A percentile compares a stretch with the other conserved stretches of the same genome.
Evolutionary conservation across 192 early-diverging fungal genomes (phyloP).

Genomic region (Coemansia sp.): DNA sequence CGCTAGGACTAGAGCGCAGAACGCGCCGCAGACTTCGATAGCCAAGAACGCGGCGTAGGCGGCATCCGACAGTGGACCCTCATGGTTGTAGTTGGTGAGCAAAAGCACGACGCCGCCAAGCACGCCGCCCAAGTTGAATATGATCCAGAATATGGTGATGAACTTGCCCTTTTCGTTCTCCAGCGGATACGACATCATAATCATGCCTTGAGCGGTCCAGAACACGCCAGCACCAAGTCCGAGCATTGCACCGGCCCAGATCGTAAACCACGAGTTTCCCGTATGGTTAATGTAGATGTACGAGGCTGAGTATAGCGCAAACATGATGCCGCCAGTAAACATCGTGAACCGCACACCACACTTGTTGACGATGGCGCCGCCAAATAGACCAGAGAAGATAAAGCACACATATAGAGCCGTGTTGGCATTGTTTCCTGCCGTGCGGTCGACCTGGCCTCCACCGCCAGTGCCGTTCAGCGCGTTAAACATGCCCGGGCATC

Average conservation of each 20-base stretch:
- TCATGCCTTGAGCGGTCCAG: constrained; percentile 78
- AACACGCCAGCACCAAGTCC: constrained; percentile 53
- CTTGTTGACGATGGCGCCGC: constrained; percentile 71
- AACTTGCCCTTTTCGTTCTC: constrained; percentile 81
- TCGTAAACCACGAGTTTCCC: constrained; percentile 51
- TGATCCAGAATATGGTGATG: constrained; percentile 86
- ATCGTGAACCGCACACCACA: constrained; percentile 63
- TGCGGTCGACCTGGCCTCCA: constrained; percentile 66
- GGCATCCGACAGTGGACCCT: constrained; percentile 53
- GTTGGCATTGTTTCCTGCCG: constrained; percentile 70
- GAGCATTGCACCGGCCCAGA: constrained; percentile 21
- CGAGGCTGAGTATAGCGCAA: constrained; percentile 69
- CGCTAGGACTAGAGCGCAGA: constrained; percentile 60
- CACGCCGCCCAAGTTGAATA: constrained; percentile 84
- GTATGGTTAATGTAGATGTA: constrained; percentile 68
- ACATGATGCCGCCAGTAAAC: constrained; percentile 62
- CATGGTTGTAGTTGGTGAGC: constrained; percentile 65
- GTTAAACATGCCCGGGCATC: constrained; percentile 81
- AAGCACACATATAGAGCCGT: constrained; percentile 79
- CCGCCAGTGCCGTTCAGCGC: constrained; percentile 68
- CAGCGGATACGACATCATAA: constrained; percentile 84
- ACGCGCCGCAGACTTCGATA: constrained; percentile 65
- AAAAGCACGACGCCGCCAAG: constrained; percentile 70
- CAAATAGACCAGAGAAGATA: constrained; percentile 73
- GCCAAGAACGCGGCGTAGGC: constrained; percentile 80